Conservation (phyloP, 345 rosid species). For the Lumnitzera littorea region DNA sequence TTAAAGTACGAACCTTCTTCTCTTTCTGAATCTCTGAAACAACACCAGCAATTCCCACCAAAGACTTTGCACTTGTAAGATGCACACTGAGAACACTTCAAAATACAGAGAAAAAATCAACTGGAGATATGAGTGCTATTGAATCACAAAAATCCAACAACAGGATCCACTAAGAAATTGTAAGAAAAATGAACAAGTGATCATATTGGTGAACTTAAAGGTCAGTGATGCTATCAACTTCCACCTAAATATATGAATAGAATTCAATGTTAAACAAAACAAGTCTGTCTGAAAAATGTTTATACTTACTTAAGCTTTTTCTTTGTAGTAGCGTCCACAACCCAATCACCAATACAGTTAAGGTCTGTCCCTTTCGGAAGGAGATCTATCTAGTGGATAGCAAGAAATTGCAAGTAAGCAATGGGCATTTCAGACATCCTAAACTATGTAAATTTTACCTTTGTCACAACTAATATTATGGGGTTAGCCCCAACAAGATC, state of each 20-base stretch:
- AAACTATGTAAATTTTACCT: slow-evolving; percentile 33
- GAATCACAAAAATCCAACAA: too few species aligned
- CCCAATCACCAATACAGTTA: slow-evolving; percentile 97
- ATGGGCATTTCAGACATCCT: neutral
- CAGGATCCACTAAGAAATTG: neutral
- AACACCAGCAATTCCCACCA: slow-evolving; percentile 74
- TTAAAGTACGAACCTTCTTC: slow-evolving; percentile 55
- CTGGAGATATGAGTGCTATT: neutral
- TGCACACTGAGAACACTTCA: slow-evolving; percentile 81
- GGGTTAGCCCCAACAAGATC: slow-evolving; percentile 93
- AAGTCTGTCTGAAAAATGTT: neutral
- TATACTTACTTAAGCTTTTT: slow-evolving; percentile 77
- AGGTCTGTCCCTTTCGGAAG: slow-evolving; percentile 91
- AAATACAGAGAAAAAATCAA: slow-evolving; percentile 2
- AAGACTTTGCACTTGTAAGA: slow-evolving; percentile 91
- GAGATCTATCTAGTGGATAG: slow-evolving; percentile 59
- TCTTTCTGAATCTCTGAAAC: slow-evolving; percentile 87
- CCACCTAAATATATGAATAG: too few species aligned
- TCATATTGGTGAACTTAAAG: neutral
- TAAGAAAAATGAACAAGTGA: neutral
- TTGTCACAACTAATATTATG: slow-evolving; percentile 77
- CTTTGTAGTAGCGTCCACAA: slow-evolving; percentile 71
- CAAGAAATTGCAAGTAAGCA: slow-evolving; percentile 7
- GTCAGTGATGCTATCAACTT: too few species aligned
- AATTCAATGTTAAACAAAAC: neutral